A percentile compares a stretch with the other conserved stretches of the same genome.
Evolutionary conservation across 345 rosid species (phyloP).

Genomic region (Lepidium sativum): DNA sequence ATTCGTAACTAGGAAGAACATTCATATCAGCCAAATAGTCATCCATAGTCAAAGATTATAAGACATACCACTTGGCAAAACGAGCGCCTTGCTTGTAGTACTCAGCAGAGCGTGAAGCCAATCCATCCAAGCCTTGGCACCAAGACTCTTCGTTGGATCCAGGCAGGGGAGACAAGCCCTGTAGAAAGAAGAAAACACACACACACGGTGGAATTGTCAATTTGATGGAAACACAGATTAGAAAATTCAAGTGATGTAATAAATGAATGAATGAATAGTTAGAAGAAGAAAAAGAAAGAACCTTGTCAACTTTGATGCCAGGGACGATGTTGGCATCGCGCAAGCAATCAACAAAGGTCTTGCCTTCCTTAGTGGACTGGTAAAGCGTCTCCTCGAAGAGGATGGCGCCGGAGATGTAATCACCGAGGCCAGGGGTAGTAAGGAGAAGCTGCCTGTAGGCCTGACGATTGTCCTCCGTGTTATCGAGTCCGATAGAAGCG

Average conservation of each 20-base stretch:
- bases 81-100: conserved; percentile 99
- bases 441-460: conserved; percentile 91
- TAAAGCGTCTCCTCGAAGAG: conserved; percentile 96
- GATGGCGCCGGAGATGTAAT: conserved; percentile 91
- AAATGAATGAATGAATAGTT: background rate
- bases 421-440: conserved; percentile 92
- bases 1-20: background rate
- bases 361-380: conserved; percentile 79
- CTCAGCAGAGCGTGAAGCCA: conserved; percentile 95
- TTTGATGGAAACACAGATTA: background rate
- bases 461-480: conserved; percentile 77
- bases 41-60: background rate
- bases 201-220: background rate
- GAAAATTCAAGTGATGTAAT: background rate
- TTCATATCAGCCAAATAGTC: background rate
- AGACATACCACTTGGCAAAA: conserved; percentile 88
- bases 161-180: conserved; percentile 90
- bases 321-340: conserved; percentile 74
- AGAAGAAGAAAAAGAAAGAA: background rate
- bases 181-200: conserved; percentile 2
- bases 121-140: conserved; percentile 99
- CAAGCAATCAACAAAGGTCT: conserved; percentile 85
- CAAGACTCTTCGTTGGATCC: conserved; percentile 96
- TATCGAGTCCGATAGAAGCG: conserved; percentile 83
- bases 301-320: conserved; percentile 99